These are phyloP conservation scores for Chloropicon primus DNA, from an alignment of 139 green algal genomes.

Conservation along the genomic window DNA sequence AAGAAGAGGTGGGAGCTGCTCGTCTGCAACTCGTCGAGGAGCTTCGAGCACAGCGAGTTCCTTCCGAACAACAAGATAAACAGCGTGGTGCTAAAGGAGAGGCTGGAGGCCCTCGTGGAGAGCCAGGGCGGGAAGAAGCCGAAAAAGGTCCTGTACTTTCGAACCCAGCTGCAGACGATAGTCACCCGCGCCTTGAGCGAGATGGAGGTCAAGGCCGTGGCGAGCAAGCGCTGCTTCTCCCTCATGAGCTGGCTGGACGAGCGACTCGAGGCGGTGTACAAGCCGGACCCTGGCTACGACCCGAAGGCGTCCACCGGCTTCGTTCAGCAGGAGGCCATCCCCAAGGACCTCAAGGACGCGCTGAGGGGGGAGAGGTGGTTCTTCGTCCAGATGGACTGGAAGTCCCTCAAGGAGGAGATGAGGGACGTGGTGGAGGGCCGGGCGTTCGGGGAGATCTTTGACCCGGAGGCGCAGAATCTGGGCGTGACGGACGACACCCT, in stretches of 20 bases:
- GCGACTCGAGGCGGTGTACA: slow-evolving; percentile 75
- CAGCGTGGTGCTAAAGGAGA: slow-evolving; percentile 65
- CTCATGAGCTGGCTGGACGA: slow-evolving; percentile 81
- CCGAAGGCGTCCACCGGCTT: slow-evolving; percentile 62
- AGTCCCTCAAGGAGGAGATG: slow-evolving; percentile 39
- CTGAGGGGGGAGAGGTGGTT: slow-evolving; percentile 87
- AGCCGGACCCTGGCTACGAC: slow-evolving; percentile 61
- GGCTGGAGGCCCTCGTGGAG: slow-evolving; percentile 55
- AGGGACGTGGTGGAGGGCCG: slow-evolving; percentile 19
- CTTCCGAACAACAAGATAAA: slow-evolving; percentile 99
- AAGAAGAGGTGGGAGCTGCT: slow-evolving; percentile 99
- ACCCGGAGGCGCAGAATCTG: slow-evolving; percentile 23
- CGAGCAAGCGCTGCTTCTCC: slow-evolving; percentile 79
- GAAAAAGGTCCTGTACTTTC: slow-evolving; percentile 73
- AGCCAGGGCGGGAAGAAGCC: slow-evolving; percentile 49
- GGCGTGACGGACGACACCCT: slow-evolving; percentile 25
- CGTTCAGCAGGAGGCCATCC: slow-evolving; percentile 59
- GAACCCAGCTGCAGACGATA: slow-evolving; percentile 96
- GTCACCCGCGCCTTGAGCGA: slow-evolving; percentile 82
- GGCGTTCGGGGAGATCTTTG: slow-evolving; percentile 53
- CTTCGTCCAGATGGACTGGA: slow-evolving; percentile 91
- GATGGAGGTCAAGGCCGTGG: slow-evolving; percentile 71
- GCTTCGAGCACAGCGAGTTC: slow-evolving; percentile 78
- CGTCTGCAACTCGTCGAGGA: slow-evolving; percentile 64
- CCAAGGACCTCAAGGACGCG: slow-evolving; percentile 75